Evolutionary conservation across 345 rosid genomes (phyloP).

Genomic region (Psidium friedrichsthalianum): DNA sequence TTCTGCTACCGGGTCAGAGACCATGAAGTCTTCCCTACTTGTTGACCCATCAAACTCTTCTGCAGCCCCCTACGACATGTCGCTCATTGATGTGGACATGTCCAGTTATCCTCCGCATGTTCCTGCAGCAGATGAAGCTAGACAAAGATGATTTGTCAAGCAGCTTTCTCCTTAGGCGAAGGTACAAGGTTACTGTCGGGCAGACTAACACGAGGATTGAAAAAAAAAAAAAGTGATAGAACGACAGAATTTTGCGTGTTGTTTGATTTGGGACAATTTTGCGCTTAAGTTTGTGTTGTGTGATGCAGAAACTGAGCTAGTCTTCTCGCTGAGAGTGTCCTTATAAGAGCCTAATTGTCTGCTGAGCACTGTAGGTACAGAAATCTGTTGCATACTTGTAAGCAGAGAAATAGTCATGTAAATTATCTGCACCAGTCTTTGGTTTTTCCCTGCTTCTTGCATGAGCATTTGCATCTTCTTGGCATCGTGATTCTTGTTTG

Average conservation of each 20-base stretch:
- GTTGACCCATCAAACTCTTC: constrained; percentile 50
- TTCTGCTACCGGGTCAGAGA: constrained; percentile 22
- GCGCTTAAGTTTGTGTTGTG: neutral
- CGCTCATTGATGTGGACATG: constrained; percentile 79
- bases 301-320: neutral
- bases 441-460: neutral
- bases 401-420: neutral
- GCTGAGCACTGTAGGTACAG: neutral
- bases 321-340: neutral
- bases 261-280: neutral
- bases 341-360: neutral
- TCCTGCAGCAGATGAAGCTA: constrained; percentile 54
- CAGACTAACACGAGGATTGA: neutral
- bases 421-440: neutral
- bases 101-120: constrained; percentile 59
- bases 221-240: neutral
- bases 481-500: neutral
- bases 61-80: constrained; percentile 68
- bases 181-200: neutral
- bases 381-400: neutral
- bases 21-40: constrained; percentile 70
- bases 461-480: neutral
- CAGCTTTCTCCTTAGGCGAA: neutral
- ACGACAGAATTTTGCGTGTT: neutral
- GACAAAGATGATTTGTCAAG: constrained; percentile 23